Evolutionary conservation across 1,284 basidiomycete species (phyloP).

Genomic region (Mrakiaceae sp.): DNA sequence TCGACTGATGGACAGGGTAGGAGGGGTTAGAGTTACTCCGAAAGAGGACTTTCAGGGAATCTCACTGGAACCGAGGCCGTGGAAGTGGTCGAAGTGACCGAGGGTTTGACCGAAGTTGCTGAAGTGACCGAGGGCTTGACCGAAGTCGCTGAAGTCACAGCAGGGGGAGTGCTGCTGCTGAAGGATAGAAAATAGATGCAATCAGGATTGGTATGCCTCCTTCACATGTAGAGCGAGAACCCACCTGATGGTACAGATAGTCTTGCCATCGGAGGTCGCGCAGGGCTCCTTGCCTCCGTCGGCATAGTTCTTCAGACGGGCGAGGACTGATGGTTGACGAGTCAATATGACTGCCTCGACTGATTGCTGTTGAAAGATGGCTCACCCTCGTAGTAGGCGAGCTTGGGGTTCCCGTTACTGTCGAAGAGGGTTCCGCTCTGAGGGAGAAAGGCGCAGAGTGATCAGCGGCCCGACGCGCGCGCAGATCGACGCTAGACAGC

Average conservation of each 20-base stretch:
- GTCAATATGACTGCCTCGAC: too few relatives aligned
- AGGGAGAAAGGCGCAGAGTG: too few relatives aligned
- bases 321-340: neutral
- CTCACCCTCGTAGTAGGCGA: slow-evolving; percentile 11
- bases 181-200: neutral
- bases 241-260: neutral
- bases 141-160: neutral
- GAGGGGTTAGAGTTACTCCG: too few relatives aligned
- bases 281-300: slow-evolving; percentile 8
- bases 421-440: slow-evolving; percentile 7
- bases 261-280: neutral
- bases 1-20: too few relatives aligned
- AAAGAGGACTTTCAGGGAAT: too few relatives aligned
- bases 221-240: neutral
- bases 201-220: neutral
- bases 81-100: neutral
- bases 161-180: neutral
- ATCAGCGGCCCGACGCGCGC: too few relatives aligned
- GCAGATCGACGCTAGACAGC: too few relatives aligned
- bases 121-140: neutral
- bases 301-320: slow-evolving; percentile 4
- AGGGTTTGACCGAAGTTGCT: neutral
- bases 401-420: slow-evolving; percentile 11
- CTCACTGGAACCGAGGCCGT: too few relatives aligned
- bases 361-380: too few relatives aligned